Conservation (phyloP, 805 yeast species). For the Candida boleticola region DNA sequence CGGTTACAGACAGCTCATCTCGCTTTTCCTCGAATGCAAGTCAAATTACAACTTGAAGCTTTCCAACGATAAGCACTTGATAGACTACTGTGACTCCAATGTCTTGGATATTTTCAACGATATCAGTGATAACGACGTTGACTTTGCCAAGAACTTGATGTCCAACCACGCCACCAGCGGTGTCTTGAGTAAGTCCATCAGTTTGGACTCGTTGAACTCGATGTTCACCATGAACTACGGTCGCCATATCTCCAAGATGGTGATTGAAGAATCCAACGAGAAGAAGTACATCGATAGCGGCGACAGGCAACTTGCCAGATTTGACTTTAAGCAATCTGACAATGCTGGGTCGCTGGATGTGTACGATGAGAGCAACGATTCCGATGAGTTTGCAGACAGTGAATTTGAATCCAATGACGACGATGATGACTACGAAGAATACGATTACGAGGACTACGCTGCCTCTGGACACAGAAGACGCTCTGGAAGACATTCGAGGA, state of each 20-base stretch:
- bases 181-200: conserved; percentile 25
- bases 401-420: conserved; percentile 33
- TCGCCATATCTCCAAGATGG: conserved; percentile 41
- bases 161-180: conserved; percentile 6
- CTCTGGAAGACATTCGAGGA: conserved; percentile 11
- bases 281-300: conserved; percentile 5
- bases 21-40: conserved; percentile 58
- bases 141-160: conserved; percentile 5
- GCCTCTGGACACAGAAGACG: conserved; percentile 14
- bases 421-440: conserved; percentile 23
- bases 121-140: conserved; percentile 17
- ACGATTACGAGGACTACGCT: conserved; percentile 28
- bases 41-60: conserved; percentile 56
- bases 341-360: conserved; percentile 5
- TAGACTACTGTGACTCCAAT: conserved; percentile 44
- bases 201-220: conserved; percentile 40
- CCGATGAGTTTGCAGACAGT: conserved; percentile 30
- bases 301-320: conserved; percentile 9
- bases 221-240: conserved; percentile 38
- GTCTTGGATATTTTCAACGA: conserved; percentile 40
- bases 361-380: conserved; percentile 8
- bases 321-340: conserved; percentile 6
- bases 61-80: conserved; percentile 44
- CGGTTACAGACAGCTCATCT: conserved; percentile 69
- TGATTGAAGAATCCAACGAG: conserved; percentile 16